Base-by-base conservation (phyloP, 2,329 filamentous ascomycete genomes). In the Diaporthe nobilis region DNA sequence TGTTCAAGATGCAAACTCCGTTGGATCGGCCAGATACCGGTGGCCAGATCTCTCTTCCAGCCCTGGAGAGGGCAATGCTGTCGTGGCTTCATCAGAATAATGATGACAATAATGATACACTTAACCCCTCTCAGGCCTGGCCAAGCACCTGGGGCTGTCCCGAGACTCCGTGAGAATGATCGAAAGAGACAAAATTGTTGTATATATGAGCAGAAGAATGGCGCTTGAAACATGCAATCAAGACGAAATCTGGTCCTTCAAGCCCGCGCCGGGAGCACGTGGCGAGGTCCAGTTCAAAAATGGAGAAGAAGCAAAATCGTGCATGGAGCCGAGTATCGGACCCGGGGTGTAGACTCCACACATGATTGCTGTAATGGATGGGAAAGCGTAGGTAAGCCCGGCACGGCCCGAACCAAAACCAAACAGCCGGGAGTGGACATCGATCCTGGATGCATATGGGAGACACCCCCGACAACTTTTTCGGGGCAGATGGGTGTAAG, bases 51-150 rank as follows among this genome's bases (percentile, higher is more conserved):
- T 37, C 58, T 53, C 58, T 53, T 22, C 39, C 58, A 31, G 31
- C 58, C 58, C 58, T 65, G n/a, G n/a, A 2, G n/a, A 73, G 47
- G 71, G 58, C 34, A 63, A 73, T 73, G 71, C 71, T 73, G 58
- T 73, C 71, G 58, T 73, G 71, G 51, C 71, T 72, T 73, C 71
- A 63, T 73, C 39, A 65, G 37, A 65, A 25, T 42, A 63, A 55
- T 55, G 31, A 65, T 72, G 58, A 72, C 31, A 53, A 55, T 53
- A 53, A 72, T 51, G 28, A 42, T 73, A 65, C 58, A 73, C 17
- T 17, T 34, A 42, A 13, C 39, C 44, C 71, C 31, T 17, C 22
- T 6, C 22, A 53, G 37, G 34, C 37, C 37, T 25, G 44, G 17
- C 42, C 47, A 53, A 8, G 65, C 8, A 22, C 47, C 65, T 53